These are phyloP conservation scores for Phytophthora multivora DNA, from an alignment of 352 stramenopile species.

Conservation along the genomic window DNA sequence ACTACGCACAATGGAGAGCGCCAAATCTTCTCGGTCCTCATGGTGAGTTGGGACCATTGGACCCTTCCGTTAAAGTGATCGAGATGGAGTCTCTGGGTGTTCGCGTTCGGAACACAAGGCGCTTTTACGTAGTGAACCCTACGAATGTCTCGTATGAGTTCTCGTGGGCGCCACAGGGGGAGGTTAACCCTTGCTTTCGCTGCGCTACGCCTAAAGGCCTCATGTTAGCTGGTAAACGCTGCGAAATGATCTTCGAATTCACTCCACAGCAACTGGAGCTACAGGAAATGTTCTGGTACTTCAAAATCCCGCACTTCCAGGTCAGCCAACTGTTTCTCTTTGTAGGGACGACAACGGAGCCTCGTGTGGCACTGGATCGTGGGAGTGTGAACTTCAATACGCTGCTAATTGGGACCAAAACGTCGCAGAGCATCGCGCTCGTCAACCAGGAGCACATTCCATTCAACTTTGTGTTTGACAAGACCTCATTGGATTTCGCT, in stretches of 20 bases:
- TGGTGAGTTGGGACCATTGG: slow-evolving; percentile 82
- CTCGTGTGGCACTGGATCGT: slow-evolving; percentile 86
- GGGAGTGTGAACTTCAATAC: slow-evolving; percentile 93
- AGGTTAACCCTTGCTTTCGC: slow-evolving; percentile 82
- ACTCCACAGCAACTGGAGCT: slow-evolving; percentile 89
- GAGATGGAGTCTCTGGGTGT: slow-evolving; percentile 93
- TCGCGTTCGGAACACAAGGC: slow-evolving; percentile 90
- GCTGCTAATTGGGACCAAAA: slow-evolving; percentile 89
- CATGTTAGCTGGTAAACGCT: slow-evolving; percentile 92
- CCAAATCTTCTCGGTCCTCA: slow-evolving; percentile 77
- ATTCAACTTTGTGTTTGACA: slow-evolving; percentile 96
- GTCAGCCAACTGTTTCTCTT: slow-evolving; percentile 93
- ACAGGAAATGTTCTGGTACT: slow-evolving; percentile 93
- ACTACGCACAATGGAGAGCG: slow-evolving; percentile 84
- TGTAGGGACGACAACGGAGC: slow-evolving; percentile 91
- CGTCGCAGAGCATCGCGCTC: slow-evolving; percentile 87
- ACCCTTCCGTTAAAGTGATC: slow-evolving; percentile 90
- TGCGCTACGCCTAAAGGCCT: slow-evolving; percentile 91
- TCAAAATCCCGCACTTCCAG: slow-evolving; percentile 88
- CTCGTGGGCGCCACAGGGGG: slow-evolving; percentile 82
- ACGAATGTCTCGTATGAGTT: slow-evolving; percentile 95
- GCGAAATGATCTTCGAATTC: slow-evolving; percentile 97
- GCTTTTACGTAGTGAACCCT: slow-evolving; percentile 94
- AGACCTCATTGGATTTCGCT: slow-evolving; percentile 78
- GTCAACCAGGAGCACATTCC: slow-evolving; percentile 93